A percentile compares a stretch with the other conserved stretches of the same genome.
These are phyloP conservation scores for Lachnellula cervina DNA, from an alignment of 2,329 filamentous ascomycete genomes.

Conservation along the genomic window DNA sequence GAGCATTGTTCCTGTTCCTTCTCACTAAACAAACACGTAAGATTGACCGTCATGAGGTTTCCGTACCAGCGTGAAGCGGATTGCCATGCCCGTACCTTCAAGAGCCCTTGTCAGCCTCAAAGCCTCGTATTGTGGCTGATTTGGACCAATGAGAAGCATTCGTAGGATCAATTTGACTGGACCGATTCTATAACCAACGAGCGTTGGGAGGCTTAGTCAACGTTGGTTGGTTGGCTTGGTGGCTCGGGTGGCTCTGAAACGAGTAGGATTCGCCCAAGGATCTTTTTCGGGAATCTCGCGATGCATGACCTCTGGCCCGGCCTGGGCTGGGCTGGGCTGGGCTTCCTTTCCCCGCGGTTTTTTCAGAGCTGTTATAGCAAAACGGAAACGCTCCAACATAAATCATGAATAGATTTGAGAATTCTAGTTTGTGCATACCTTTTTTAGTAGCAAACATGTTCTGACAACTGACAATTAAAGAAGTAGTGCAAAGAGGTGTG, in stretches of 20 bases:
- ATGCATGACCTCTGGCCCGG: not conserved
- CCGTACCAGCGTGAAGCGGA: not conserved
- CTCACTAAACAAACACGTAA: not conserved
- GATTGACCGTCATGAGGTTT: not conserved
- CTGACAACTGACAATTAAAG: not conserved
- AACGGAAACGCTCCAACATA: not conserved
- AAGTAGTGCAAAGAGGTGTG: not conserved
- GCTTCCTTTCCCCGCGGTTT: not conserved
- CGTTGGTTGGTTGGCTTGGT: not conserved
- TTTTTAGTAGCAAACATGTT: not conserved
- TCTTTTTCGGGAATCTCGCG: not conserved
- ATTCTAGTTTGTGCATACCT: not conserved
- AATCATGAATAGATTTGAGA: too few relatives aligned
- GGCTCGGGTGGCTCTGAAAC: not conserved
- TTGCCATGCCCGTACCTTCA: not conserved
- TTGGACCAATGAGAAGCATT: not conserved
- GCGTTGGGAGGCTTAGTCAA: not conserved
- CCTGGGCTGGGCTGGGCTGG: not conserved
- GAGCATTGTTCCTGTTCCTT: not conserved
- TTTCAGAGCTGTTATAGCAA: too few relatives aligned
- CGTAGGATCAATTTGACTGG: not conserved
- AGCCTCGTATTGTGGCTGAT: not conserved
- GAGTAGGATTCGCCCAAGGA: not conserved
- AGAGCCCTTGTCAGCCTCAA: not conserved
- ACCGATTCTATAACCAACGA: not conserved